A percentile compares a stretch with the other conserved stretches of the same genome.
These are phyloP conservation scores for Cercospora sojina DNA, from an alignment of 2,329 filamentous ascomycete genomes.

Conservation along the genomic window DNA sequence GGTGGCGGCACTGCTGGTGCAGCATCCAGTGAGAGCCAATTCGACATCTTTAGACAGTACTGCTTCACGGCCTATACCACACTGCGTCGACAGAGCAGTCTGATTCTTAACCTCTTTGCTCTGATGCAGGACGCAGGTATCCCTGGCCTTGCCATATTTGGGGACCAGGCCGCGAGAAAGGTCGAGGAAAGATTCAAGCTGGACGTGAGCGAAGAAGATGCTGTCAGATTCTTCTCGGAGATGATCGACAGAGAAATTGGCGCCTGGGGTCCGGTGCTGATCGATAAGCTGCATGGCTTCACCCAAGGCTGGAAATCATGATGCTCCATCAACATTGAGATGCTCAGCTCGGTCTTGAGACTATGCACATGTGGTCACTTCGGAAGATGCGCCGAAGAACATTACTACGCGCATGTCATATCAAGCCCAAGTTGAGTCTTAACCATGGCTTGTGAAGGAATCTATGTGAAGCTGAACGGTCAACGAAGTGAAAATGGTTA, in stretches of 20 bases:
- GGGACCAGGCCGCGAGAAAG: conserved; percentile 87
- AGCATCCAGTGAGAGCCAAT: conserved; percentile 53
- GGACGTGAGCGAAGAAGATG: conserved; percentile 88
- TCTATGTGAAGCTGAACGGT: not conserved
- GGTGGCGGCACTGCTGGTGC: conserved; percentile 59
- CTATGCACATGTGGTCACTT: not conserved
- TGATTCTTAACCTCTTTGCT: conserved; percentile 93
- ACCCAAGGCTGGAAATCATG: conserved; percentile 70
- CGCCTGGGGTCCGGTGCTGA: conserved; percentile 87
- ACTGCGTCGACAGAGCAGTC: conserved; percentile 80
- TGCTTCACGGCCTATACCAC: conserved; percentile 94
- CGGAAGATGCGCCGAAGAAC: not conserved
- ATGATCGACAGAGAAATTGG: conserved; percentile 89
- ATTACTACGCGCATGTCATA: not conserved
- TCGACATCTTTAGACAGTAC: conserved; percentile 88
- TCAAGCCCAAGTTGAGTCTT: not conserved
- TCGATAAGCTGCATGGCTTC: conserved; percentile 91
- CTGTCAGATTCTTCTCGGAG: conserved; percentile 80
- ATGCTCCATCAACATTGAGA: conserved; percentile 1
- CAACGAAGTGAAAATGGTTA: not conserved
- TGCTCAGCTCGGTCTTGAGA: not conserved
- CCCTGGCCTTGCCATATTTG: conserved; percentile 76
- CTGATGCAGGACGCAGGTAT: conserved; percentile 98
- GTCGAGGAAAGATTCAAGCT: conserved; percentile 93
- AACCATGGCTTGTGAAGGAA: not conserved